Conservation (phyloP, 140 eudicot genomes). For the Flaveria floridana region DNA sequence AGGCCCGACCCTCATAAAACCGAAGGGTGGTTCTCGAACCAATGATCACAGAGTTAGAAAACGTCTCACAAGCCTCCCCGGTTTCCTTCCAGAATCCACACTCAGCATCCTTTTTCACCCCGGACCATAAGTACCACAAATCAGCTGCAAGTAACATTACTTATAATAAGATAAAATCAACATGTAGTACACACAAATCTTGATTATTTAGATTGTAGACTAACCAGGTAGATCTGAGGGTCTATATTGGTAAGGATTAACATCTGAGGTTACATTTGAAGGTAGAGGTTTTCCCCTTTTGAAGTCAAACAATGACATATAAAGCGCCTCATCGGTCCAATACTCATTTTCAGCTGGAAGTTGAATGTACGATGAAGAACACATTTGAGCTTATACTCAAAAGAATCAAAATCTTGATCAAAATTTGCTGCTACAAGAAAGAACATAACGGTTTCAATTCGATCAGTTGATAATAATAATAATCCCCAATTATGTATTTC, state of each 20-base stretch:
- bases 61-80: constrained; percentile 45
- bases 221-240: constrained; percentile 70
- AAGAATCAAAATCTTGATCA: constrained; percentile 14
- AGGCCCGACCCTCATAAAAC: constrained; percentile 46
- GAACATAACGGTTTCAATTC: neutral
- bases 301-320: constrained; percentile 31
- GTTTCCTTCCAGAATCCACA: constrained; percentile 59
- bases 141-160: constrained; percentile 44
- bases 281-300: constrained; percentile 42
- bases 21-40: constrained; percentile 66
- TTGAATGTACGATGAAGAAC: constrained; percentile 35
- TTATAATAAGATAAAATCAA: neutral
- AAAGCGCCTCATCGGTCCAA: constrained; percentile 53
- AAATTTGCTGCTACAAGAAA: constrained; percentile 14
- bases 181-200: neutral
- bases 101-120: constrained; percentile 35
- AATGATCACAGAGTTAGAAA: constrained; percentile 41
- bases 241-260: constrained; percentile 48
- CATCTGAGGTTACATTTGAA: constrained; percentile 40
- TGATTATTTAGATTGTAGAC: constrained; percentile 5
- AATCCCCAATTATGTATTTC: neutral
- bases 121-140: constrained; percentile 47
- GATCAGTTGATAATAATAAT: neutral
- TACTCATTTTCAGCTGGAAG: constrained; percentile 29
- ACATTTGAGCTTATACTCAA: constrained; percentile 36